Evolutionary conservation across 1,139 yeast genomes (phyloP).

Genomic region (Geotrichum histeridarum): DNA sequence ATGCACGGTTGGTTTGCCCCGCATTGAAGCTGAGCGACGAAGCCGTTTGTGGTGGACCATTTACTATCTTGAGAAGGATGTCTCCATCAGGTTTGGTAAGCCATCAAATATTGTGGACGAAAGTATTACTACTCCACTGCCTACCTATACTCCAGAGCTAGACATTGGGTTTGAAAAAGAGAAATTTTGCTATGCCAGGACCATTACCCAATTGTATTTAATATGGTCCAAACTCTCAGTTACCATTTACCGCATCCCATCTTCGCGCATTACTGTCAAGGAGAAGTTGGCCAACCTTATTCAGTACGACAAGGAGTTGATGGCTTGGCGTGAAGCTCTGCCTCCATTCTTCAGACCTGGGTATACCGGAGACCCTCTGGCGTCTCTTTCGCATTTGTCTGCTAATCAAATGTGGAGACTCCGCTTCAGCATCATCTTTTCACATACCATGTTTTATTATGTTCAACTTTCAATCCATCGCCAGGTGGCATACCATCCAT

Average conservation of each 20-base stretch:
- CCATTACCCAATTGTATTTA: conserved; percentile 23
- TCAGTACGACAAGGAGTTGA: conserved; percentile 33
- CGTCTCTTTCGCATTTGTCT: not conserved
- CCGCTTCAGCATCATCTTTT: not conserved
- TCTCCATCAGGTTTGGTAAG: conserved; percentile 53
- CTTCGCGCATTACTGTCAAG: conserved; percentile 27
- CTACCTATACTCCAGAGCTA: conserved; percentile 22
- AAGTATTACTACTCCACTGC: conserved; percentile 37
- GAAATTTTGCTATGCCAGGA: conserved; percentile 8
- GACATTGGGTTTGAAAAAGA: conserved; percentile 11
- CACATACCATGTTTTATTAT: conserved; percentile 28
- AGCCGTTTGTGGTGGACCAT: conserved; percentile 54
- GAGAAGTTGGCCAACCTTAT: conserved; percentile 31
- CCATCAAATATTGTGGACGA: conserved; percentile 51
- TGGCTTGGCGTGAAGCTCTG: conserved; percentile 30
- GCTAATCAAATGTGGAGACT: not conserved
- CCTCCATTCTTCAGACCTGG: conserved; percentile 24
- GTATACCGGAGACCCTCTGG: not conserved
- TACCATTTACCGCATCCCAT: conserved; percentile 31
- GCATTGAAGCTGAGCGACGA: conserved; percentile 41
- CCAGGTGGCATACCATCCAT: conserved; percentile 33
- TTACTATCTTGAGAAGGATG: conserved; percentile 50
- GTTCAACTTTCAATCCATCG: conserved; percentile 29
- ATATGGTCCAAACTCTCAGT: conserved; percentile 30
- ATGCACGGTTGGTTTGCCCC: conserved; percentile 40